Base-by-base conservation (phyloP, 106 monocot species). In the Apostasia ramifera region DNA sequence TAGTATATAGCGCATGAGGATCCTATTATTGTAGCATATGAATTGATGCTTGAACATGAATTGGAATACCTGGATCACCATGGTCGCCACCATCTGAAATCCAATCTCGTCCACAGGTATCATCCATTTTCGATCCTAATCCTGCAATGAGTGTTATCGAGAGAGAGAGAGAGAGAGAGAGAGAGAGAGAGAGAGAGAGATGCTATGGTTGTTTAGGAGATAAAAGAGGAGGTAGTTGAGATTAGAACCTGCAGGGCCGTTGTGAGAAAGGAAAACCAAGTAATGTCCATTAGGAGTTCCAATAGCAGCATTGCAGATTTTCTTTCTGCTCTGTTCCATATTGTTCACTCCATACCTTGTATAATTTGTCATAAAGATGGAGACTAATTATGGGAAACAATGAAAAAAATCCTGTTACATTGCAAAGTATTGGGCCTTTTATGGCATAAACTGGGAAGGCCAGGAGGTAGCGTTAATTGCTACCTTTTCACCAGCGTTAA, bases 21-120 rank as follows among this genome's bases (percentile, higher is more conserved):
- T 8, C 8, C 10, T 3, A 67, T 15, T 4, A 41, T 1, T 1
- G 15, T 8, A 45, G 1, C 46, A 52, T 14, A 12, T 63, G 14
- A 6, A 39, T 39, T 47, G 44, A 6, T 67, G 6, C 49, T 9
- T 58, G 40, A 54, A 50, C 11, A 5, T 37, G 13, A 40, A 11
- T 64, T 8, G 12, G n/a, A 45, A 48, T 74, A 95, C 95, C 91
- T 79, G 86, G 78, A 79, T 95, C 95, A 1, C 95, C 95, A 79
- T 95, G 86, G 70, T 95, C 92, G 40, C 95, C 95, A 42, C 89
- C 95, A 47, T 69, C 82, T 57, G 52, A 61, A 57, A 86, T 71
- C 95, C 95, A 95, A 81, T 95, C 95, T 77, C 59, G 80, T 51
- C 95, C 95, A 66, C 92, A 97, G 6, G 92, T 97, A 67, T 92